Evolutionary conservation across 495 filamentous ascomycete genomes (phyloP).

Genomic region (Hyaloscypha variabilis): DNA sequence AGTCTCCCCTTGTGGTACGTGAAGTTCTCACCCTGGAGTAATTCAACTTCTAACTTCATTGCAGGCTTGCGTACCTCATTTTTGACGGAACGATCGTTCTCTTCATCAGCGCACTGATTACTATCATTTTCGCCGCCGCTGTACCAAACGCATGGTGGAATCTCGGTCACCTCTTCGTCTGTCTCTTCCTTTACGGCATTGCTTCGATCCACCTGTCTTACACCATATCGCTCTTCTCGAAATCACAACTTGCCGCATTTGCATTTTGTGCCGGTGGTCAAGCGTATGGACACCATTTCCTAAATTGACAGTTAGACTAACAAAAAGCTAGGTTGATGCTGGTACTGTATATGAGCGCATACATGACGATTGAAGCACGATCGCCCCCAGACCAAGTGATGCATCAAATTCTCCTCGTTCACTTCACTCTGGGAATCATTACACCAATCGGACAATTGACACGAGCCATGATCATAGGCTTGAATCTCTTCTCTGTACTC

Average conservation of each 20-base stretch:
- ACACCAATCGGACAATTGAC: slow-evolving; percentile 67
- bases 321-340: slow-evolving; percentile 53
- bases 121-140: slow-evolving; percentile 59
- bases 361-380: slow-evolving; percentile 67
- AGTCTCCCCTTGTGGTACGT: slow-evolving; percentile 64
- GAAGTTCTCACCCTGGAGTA: background rate
- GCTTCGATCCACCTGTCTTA: slow-evolving; percentile 70
- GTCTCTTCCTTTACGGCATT: slow-evolving; percentile 74
- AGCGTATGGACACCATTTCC: background rate
- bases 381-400: slow-evolving; percentile 59
- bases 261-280: slow-evolving; percentile 74
- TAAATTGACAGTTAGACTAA: slow-evolving; percentile 31
- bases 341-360: slow-evolving; percentile 73
- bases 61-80: slow-evolving; percentile 66
- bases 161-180: slow-evolving; percentile 70
- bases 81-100: slow-evolving; percentile 77
- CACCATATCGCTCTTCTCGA: slow-evolving; percentile 67
- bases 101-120: slow-evolving; percentile 55
- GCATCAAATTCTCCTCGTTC: slow-evolving; percentile 54
- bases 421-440: slow-evolving; percentile 66
- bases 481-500: slow-evolving; percentile 74
- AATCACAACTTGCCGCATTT: slow-evolving; percentile 70
- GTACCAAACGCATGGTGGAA: slow-evolving; percentile 65
- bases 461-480: slow-evolving; percentile 66
- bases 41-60: background rate